phyloP scores from a whole-genome alignment of 1,139 yeast species.

The Eremothecium coryli region DNA sequence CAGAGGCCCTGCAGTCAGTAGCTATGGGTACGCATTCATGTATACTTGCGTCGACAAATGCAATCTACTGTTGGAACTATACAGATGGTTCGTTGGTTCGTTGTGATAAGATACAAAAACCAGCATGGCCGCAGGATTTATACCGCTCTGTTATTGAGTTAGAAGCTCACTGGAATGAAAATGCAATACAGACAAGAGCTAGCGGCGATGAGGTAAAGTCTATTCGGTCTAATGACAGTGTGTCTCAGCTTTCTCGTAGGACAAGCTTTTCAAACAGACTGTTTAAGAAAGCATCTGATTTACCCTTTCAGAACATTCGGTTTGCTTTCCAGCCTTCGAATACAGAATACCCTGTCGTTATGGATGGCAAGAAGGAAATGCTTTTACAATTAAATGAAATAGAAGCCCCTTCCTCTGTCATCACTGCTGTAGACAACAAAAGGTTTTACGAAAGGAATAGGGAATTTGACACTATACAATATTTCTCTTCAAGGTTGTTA shows the following conservation, averaged over 20 bases:
- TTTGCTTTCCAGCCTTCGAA: slow-evolving; percentile 13
- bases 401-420: slow-evolving; percentile 8
- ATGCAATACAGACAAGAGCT: not conserved
- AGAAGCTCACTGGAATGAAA: not conserved
- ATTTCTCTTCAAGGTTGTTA: slow-evolving; percentile 18
- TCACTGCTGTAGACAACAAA: slow-evolving; percentile 13
- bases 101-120: slow-evolving; percentile 17
- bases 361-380: slow-evolving; percentile 22
- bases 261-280: slow-evolving; percentile 16
- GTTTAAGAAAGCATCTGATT: slow-evolving; percentile 8
- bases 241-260: slow-evolving; percentile 12
- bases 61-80: slow-evolving; percentile 21
- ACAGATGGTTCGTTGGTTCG: slow-evolving; percentile 11
- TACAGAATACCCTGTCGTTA: slow-evolving; percentile 8
- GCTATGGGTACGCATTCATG: slow-evolving; percentile 13
- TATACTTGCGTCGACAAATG: slow-evolving; percentile 19
- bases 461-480: slow-evolving; percentile 14
- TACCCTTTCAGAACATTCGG: slow-evolving; percentile 7
- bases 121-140: slow-evolving; percentile 19
- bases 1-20: slow-evolving; percentile 18
- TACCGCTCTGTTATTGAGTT: slow-evolving; percentile 15
- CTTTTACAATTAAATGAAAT: slow-evolving; percentile 13
- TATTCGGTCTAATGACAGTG: slow-evolving; percentile 9
- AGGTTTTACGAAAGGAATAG: slow-evolving; percentile 19
- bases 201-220: slow-evolving; percentile 1